A percentile compares a stretch with the other conserved stretches of the same genome.
Evolutionary conservation across 2,329 filamentous ascomycete species (phyloP).

Genomic region (Epichloe coenophiala): DNA sequence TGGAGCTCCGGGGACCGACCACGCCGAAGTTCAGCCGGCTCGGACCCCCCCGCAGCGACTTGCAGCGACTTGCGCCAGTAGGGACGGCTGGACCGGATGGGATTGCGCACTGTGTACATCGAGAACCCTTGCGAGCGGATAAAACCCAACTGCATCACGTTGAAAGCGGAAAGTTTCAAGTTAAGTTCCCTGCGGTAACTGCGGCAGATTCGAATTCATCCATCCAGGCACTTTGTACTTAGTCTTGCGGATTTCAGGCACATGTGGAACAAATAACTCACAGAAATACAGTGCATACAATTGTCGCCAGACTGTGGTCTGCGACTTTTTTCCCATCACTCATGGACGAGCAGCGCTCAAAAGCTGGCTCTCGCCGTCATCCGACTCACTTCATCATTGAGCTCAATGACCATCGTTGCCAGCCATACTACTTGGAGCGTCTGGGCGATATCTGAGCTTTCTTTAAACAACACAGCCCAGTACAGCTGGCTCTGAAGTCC

Average conservation of each 20-base stretch:
- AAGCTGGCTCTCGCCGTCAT: neutral
- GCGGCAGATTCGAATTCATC: neutral
- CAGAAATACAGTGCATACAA: neutral
- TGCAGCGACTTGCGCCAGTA: neutral
- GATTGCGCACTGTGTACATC: neutral
- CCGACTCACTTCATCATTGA: neutral
- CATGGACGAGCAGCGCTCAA: neutral
- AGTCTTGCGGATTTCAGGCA: too few species aligned
- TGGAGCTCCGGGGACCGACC: constrained; percentile 10
- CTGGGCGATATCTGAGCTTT: neutral
- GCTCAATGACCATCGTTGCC: neutral
- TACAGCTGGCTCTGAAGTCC: neutral
- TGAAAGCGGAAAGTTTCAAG: neutral
- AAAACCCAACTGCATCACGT: neutral
- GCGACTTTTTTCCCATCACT: neutral
- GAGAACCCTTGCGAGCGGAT: neutral
- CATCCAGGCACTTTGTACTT: neutral
- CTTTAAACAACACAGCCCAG: neutral
- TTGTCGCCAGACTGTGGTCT: neutral
- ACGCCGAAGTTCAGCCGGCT: constrained; percentile 15
- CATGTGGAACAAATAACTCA: neutral
- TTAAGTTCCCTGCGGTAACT: neutral
- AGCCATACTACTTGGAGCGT: neutral
- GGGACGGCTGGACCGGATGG: neutral
- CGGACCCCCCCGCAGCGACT: neutral